phyloP scores from a whole-genome alignment of 169 alveolate species.

The Cryptosporidium ryanae region DNA sequence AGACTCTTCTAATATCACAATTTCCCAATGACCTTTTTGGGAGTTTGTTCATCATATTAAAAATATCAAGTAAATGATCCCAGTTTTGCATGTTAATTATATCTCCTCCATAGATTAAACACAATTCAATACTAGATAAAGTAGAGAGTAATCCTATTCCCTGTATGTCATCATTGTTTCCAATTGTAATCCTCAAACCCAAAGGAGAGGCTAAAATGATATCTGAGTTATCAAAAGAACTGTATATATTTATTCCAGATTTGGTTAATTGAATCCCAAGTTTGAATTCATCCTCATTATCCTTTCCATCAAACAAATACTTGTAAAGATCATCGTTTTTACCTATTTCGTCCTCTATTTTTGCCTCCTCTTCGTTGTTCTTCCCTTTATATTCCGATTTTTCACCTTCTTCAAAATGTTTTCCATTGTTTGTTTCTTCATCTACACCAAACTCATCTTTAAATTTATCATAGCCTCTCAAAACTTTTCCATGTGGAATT shows the following conservation, averaged over 20 bases:
- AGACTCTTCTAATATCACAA: slow-evolving; percentile 80
- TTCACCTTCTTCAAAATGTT: slow-evolving; percentile 11
- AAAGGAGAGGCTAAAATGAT: slow-evolving; percentile 90
- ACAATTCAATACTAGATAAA: slow-evolving; percentile 87
- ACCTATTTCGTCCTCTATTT: slow-evolving; percentile 9
- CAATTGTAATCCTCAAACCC: slow-evolving; percentile 83
- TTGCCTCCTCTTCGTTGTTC: background rate
- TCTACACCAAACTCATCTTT: slow-evolving; percentile 44
- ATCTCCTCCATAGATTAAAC: slow-evolving; percentile 86
- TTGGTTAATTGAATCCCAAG: slow-evolving; percentile 85
- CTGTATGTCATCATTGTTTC: slow-evolving; percentile 72
- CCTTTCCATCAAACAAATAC: slow-evolving; percentile 80
- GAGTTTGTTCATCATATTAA: slow-evolving; percentile 77
- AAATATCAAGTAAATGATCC: slow-evolving; percentile 81
- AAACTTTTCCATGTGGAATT: slow-evolving; percentile 78
- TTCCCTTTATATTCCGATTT: background rate
- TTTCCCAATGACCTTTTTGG: slow-evolving; percentile 81
- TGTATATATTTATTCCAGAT: slow-evolving; percentile 82
- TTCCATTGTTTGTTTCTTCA: slow-evolving; percentile 33
- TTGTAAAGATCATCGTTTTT: slow-evolving; percentile 71
- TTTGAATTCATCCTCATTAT: slow-evolving; percentile 87
- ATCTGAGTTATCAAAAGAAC: slow-evolving; percentile 88
- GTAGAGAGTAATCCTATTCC: slow-evolving; percentile 77
- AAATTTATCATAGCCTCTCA: slow-evolving; percentile 57
- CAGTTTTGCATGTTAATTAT: slow-evolving; percentile 88